Percentiles rank a stretch among this genome's conserved stretches.
These are phyloP conservation scores for Annulohypoxylon truncatum DNA, from an alignment of 2,329 filamentous ascomycete species.

Conservation along the genomic window DNA sequence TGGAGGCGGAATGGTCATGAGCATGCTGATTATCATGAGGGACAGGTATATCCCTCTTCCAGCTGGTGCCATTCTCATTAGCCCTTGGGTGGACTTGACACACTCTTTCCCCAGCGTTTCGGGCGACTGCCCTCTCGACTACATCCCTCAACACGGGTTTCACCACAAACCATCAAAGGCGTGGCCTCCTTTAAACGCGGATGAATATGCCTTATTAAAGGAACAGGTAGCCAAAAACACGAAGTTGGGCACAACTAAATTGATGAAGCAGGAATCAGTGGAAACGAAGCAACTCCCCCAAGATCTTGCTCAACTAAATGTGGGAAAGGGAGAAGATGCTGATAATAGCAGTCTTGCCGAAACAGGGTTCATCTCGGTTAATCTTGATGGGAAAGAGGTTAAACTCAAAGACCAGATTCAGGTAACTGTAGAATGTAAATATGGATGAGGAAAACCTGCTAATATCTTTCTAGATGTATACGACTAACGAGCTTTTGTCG, in stretches of 20 bases:
- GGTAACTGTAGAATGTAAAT: slow-evolving; percentile 55
- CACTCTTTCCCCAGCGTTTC: slow-evolving; percentile 95
- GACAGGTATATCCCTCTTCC: slow-evolving; percentile 87
- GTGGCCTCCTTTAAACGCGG: slow-evolving; percentile 92
- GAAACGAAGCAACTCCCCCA: slow-evolving; percentile 46
- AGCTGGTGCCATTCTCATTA: slow-evolving; percentile 89
- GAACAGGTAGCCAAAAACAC: slow-evolving; percentile 61
- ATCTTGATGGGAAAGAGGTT: slow-evolving; percentile 76
- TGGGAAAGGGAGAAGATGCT: slow-evolving; percentile 20
- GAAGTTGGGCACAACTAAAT: slow-evolving; percentile 47
- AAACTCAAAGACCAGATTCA: slow-evolving; percentile 93
- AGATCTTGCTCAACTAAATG: slow-evolving; percentile 34
- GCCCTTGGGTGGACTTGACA: slow-evolving; percentile 94
- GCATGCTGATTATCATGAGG: slow-evolving; percentile 80
- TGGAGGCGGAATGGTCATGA: slow-evolving; percentile 89
- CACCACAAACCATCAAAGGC: slow-evolving; percentile 87
- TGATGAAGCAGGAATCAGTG: slow-evolving; percentile 53
- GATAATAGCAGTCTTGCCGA: slow-evolving; percentile 40
- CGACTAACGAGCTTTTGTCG: slow-evolving; percentile 84
- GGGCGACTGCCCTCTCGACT: slow-evolving; percentile 79
- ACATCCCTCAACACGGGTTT: slow-evolving; percentile 89
- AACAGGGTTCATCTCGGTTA: slow-evolving; percentile 67
- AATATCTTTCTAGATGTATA: slow-evolving; percentile 65
- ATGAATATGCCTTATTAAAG: slow-evolving; percentile 71
- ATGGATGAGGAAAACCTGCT: slow-evolving; percentile 14